Percentiles rank a stretch among this genome's conserved stretches.
Evolutionary conservation across 1,139 yeast species (phyloP).

Genomic region (Taphrina flavorubra): DNA sequence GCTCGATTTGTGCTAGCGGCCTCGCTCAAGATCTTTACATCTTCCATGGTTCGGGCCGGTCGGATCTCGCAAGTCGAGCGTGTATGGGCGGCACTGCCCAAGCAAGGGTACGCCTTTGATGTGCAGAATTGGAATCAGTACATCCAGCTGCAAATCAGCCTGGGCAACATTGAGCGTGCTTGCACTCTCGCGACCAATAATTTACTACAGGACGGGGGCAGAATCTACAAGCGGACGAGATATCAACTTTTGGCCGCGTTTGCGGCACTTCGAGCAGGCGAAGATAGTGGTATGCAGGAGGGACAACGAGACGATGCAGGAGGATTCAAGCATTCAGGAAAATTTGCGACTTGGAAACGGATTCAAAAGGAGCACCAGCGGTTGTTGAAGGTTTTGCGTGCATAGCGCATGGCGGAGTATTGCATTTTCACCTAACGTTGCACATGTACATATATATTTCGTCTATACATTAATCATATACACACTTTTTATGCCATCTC

Average conservation of each 20-base stretch:
- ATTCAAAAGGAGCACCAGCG: slow-evolving; percentile 11
- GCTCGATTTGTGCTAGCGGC: slow-evolving; percentile 29
- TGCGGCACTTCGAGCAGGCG: slow-evolving; percentile 56
- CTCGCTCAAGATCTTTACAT: slow-evolving; percentile 19
- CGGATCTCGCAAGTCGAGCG: slow-evolving; percentile 26
- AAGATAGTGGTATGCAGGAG: not conserved
- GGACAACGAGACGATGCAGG: not conserved
- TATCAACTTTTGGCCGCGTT: slow-evolving; percentile 9
- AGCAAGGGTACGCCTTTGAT: slow-evolving; percentile 37
- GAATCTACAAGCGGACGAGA: slow-evolving; percentile 15
- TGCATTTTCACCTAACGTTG: not conserved
- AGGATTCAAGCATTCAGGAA: not conserved
- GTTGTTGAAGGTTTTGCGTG: slow-evolving; percentile 2
- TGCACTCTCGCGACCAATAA: slow-evolving; percentile 6
- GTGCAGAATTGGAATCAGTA: slow-evolving; percentile 32
- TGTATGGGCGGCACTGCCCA: slow-evolving; percentile 28
- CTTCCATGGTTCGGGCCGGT: slow-evolving; percentile 17
- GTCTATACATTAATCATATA: too few species aligned
- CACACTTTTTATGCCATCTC: too few species aligned
- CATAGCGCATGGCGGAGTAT: slow-evolving; percentile 8
- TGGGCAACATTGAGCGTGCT: slow-evolving; percentile 25
- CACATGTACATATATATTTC: not conserved
- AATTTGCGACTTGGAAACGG: not conserved
- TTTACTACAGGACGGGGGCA: slow-evolving; percentile 2
- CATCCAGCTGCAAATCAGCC: slow-evolving; percentile 17